Conservation (phyloP, 805 yeast species). For the Yamadazyma kitorensis region DNA sequence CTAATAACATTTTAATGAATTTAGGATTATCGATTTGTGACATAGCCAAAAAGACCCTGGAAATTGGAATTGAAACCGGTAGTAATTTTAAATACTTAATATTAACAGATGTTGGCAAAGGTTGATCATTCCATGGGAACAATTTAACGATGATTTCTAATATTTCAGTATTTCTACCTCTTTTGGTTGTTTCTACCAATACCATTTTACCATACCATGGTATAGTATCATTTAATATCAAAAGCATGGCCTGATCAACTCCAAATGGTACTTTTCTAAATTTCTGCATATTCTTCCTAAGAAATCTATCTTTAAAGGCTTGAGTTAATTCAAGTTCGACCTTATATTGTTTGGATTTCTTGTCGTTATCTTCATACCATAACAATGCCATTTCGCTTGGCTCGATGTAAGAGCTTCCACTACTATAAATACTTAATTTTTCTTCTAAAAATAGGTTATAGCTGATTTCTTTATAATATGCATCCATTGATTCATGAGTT, state of each 20-base stretch:
- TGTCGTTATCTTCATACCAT: conserved; percentile 49
- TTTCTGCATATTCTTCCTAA: conserved; percentile 48
- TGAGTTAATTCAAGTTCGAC: conserved; percentile 43
- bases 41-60: conserved; percentile 67
- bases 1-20: conserved; percentile 52
- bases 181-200: conserved; percentile 25
- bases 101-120: conserved; percentile 46
- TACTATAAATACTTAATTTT: conserved; percentile 33
- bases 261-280: conserved; percentile 59
- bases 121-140: conserved; percentile 56
- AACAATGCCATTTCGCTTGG: conserved; percentile 46
- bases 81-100: conserved; percentile 39
- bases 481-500: conserved; percentile 46
- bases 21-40: conserved; percentile 51
- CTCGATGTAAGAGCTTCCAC: conserved; percentile 32
- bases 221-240: conserved; percentile 49
- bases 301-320: conserved; percentile 47
- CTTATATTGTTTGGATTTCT: conserved; percentile 38
- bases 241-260: conserved; percentile 55
- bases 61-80: conserved; percentile 63
- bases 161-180: conserved; percentile 22
- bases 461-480: conserved; percentile 58
- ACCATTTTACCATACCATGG: conserved; percentile 61
- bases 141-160: conserved; percentile 49
- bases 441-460: conserved; percentile 65